A percentile compares a stretch with the other conserved stretches of the same genome.
Evolutionary conservation across 2,329 filamentous ascomycete genomes (phyloP).

Genomic region (Dactylonectria macrodidyma): DNA sequence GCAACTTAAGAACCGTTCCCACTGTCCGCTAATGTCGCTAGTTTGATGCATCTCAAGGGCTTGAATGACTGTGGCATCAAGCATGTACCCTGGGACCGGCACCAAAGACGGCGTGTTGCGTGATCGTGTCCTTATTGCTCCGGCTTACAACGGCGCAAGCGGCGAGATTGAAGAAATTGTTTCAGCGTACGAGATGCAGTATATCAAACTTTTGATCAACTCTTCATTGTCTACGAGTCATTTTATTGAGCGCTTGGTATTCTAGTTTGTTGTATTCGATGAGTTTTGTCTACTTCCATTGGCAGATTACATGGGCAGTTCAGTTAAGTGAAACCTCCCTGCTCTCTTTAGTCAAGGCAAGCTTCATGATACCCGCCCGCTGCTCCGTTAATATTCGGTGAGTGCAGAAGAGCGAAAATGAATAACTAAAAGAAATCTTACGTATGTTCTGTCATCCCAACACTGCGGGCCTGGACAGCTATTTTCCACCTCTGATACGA

Average conservation of each 20-base stretch:
- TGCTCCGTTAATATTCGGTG: too few species aligned
- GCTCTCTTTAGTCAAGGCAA: too few species aligned
- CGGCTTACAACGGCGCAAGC: conserved; percentile 62
- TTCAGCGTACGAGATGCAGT: conserved; percentile 34
- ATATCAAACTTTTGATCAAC: conserved; percentile 22
- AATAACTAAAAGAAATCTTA: too few species aligned
- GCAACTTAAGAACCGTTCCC: conserved; percentile 47
- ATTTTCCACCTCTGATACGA: not conserved
- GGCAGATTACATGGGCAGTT: too few species aligned
- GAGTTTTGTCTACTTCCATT: not conserved
- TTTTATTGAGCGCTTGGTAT: not conserved
- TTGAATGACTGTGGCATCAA: conserved; percentile 61
- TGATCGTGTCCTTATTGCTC: conserved; percentile 45
- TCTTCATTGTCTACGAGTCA: not conserved
- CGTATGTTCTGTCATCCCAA: too few species aligned
- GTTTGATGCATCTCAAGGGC: conserved; percentile 54
- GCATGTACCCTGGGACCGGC: conserved; percentile 58
- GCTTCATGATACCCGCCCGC: too few species aligned
- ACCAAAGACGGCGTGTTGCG: conserved; percentile 42
- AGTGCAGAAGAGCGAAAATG: too few species aligned
- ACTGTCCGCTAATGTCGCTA: conserved; percentile 49
- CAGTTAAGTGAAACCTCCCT: too few species aligned
- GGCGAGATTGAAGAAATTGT: conserved; percentile 40
- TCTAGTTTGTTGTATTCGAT: not conserved
- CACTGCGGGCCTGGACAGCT: not conserved